phyloP scores from a whole-genome alignment of 1,284 basidiomycete genomes.

The Vanrija pseudolonga region DNA sequence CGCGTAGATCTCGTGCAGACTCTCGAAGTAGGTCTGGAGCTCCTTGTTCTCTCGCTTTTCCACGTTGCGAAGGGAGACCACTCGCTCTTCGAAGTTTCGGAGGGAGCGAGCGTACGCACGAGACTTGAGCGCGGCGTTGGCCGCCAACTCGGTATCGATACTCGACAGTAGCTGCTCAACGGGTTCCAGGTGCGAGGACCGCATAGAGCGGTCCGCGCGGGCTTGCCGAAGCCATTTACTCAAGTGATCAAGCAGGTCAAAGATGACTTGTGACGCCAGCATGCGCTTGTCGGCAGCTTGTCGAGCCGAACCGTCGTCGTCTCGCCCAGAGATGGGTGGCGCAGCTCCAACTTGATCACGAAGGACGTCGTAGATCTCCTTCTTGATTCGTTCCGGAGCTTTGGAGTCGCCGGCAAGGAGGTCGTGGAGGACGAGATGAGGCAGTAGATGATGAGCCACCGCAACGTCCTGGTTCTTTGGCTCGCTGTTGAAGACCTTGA shows the following conservation, averaged over 20 bases:
- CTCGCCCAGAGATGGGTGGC: slow-evolving; percentile 53
- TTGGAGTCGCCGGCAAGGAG: slow-evolving; percentile 70
- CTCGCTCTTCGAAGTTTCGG: slow-evolving; percentile 88
- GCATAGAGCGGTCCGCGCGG: slow-evolving; percentile 47
- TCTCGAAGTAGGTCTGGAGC: slow-evolving; percentile 79
- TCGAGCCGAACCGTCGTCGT: neutral
- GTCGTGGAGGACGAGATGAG: slow-evolving; percentile 84
- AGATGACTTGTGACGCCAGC: slow-evolving; percentile 88
- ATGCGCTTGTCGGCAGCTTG: slow-evolving; percentile 65
- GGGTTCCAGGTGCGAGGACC: slow-evolving; percentile 53
- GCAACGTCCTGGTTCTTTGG: slow-evolving; percentile 84
- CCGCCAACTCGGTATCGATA: slow-evolving; percentile 86
- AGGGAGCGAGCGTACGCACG: slow-evolving; percentile 90
- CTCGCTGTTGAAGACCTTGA: slow-evolving; percentile 72
- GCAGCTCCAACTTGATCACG: slow-evolving; percentile 74
- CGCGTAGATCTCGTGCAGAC: slow-evolving; percentile 93
- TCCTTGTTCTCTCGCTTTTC: slow-evolving; percentile 52
- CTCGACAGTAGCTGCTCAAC: slow-evolving; percentile 76
- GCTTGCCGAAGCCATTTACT: slow-evolving; percentile 75
- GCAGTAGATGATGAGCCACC: slow-evolving; percentile 84
- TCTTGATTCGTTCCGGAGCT: slow-evolving; percentile 63
- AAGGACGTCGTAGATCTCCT: slow-evolving; percentile 77
- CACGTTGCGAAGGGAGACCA: slow-evolving; percentile 55
- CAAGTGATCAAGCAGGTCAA: slow-evolving; percentile 91
- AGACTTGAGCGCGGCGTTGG: slow-evolving; percentile 88